Base-by-base conservation (phyloP, 1,284 basidiomycete species). In the Exobasidium rhododendri region DNA sequence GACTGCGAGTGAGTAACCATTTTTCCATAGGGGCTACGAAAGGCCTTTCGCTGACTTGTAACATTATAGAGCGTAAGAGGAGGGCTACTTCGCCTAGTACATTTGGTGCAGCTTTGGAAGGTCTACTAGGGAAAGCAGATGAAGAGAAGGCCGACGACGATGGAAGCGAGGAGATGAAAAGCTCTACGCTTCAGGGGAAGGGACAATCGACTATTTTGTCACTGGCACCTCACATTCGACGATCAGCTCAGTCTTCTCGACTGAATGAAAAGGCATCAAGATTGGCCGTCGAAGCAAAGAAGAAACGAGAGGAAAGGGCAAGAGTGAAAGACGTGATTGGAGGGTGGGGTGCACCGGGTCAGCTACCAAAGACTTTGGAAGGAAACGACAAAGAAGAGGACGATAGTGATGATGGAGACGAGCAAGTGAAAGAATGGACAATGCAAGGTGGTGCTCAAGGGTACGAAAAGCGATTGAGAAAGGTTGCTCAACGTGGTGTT, bases 401-500 rank as follows among this genome's bases (percentile, higher is more conserved):
- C 22, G 26, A 4, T 4, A 4, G 20, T 2, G 63, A 68, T 43
- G 65, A 68, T 7, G 28, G 20, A 53, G 17, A 43, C 54, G 50
- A 2, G 60, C 61, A 28, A 58, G 58, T 50, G 26, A 63, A 47
- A 51, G 58, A 61, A 13, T 77, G 70, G 53, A 53, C 62, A 10
- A 58, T 66, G 14, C 58, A 75, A 56, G 76, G 74, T 2, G 76
- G 74, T 17, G 63, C 63, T n/a, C 64, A 69, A 63, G 66, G 64
- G 5, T 75, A 76, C 50, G 77, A 79, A 58, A 63, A 71, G 6
- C 66, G 70, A 46, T 60, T 79, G 52, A 62, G 75, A 24, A 79
- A 79, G 58, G 74, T 75, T 31, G 76, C 77, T 0, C 77, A 78
- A 58, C 67, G 76, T 17, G 77, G 77, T 67, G 73, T 79, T 2